Evolutionary conservation across 2,329 filamentous ascomycete species (phyloP), one percentile per base, ranked within the genome.

Genomic region (Myriosclerotinia scirpicola): DNA sequence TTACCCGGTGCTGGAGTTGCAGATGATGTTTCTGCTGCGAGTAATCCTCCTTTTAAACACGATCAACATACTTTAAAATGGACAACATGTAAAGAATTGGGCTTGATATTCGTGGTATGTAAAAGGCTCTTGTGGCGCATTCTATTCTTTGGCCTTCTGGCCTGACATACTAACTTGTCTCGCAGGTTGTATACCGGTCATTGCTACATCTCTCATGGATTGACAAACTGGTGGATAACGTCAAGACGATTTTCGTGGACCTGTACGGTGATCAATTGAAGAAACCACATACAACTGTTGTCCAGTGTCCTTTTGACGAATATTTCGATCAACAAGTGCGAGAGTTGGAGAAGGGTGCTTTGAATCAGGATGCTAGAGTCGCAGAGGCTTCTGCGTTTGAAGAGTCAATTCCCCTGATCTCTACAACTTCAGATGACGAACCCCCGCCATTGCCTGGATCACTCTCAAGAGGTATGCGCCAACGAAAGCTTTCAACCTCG

Each of bases 11-110:
- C 83, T 61, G 82, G 84, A 64, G 82, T 85, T 65, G 82, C 87
- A 63, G 86, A 87, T 71, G 85, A 87, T 68, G 79, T 83, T 60
- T 86, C 87, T 8, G 84, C 87, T 17, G 81, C 85, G 20, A 81
- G 80, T 61, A 92, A 92, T 72, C 86, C 91, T 20, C 84, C 89
- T 0, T 99, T 95, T 81, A 92, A 87, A 79, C 90, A 91, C 75
- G 95, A 98, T 73, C 93, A 96, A 72, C 96, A 98, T 77, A 98
- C 93, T 0, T 78, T 99, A 72, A 96, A 95, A 80, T 99, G 94
- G 91, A 93, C 92, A 5, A 87, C 91, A 46, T 90, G 90, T 64
- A 98, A 97, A 80, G 95, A 99, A 76, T 82, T 98, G 64, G 93
- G 93, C 52, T 81, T 99, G 71, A 96, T 99, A 71, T 99, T 99